These are phyloP conservation scores for Cladosporium cucumerinum DNA, from an alignment of 2,329 filamentous ascomycete species.

Conservation along the genomic window DNA sequence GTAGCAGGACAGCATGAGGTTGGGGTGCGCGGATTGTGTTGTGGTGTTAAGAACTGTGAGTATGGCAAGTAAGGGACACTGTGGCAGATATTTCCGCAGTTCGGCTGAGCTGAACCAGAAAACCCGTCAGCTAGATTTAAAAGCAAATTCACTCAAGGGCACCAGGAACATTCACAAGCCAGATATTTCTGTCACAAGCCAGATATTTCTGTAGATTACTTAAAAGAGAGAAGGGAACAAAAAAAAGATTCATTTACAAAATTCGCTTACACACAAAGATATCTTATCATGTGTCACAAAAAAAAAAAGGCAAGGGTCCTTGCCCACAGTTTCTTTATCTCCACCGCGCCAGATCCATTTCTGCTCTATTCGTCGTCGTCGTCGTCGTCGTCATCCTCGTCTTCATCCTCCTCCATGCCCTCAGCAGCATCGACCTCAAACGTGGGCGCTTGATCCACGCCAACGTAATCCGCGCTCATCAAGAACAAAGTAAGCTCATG, in stretches of 20 bases:
- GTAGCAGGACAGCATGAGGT: background rate
- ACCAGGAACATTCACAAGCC: too few species aligned
- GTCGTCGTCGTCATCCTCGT: slow-evolving; percentile 65
- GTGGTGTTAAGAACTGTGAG: too few species aligned
- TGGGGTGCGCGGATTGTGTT: too few species aligned
- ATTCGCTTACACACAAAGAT: background rate
- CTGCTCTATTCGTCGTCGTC: slow-evolving; percentile 51
- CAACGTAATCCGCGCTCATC: slow-evolving; percentile 96
- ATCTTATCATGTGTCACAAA: background rate
- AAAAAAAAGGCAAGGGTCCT: too few species aligned
- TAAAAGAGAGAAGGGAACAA: background rate
- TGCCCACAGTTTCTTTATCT: background rate
- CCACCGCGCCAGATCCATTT: too few species aligned
- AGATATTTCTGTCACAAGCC: too few species aligned
- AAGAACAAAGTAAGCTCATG: slow-evolving; percentile 88
- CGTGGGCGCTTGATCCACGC: slow-evolving; percentile 90
- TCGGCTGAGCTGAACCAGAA: background rate
- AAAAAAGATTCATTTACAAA: background rate
- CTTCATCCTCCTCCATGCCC: slow-evolving; percentile 92
- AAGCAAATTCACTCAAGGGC: background rate
- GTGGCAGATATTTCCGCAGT: too few species aligned
- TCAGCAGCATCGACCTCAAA: slow-evolving; percentile 85
- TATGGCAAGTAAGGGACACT: too few species aligned
- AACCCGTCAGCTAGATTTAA: too few species aligned
- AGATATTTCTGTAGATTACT: background rate